Percentiles rank a stretch among this genome's conserved stretches.
phyloP scores from a whole-genome alignment of 148 eudicot species.

The Rhododendron mucronatum region DNA sequence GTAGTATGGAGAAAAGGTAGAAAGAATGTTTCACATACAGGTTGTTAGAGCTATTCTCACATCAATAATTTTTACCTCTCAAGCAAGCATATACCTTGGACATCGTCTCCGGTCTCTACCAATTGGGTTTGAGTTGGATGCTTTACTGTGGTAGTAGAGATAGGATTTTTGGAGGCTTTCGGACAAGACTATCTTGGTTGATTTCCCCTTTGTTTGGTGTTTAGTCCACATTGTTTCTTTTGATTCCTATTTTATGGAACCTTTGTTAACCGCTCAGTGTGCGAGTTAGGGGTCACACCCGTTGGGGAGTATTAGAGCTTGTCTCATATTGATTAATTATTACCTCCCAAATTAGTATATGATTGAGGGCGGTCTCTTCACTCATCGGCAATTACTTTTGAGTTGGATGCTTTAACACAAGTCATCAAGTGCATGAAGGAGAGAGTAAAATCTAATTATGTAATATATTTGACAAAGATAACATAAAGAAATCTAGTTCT shows the following conservation, averaged over 20 bases:
- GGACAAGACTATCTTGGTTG: background rate
- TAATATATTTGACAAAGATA: no score
- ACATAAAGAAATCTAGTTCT: background rate
- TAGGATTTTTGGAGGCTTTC: background rate
- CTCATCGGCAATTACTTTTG: background rate
- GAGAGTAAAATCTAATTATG: no score
- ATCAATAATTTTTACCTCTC: background rate
- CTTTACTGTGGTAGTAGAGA: background rate
- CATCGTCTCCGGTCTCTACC: background rate
- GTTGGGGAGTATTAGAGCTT: background rate
- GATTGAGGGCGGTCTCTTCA: background rate
- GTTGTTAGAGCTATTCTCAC: no score
- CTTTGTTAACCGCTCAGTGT: no score
- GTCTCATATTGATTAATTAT: background rate
- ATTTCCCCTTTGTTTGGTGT: background rate
- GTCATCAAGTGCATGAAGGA: no score
- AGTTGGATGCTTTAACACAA: no score
- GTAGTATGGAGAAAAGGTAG: background rate
- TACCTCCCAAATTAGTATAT: background rate
- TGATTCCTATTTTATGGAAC: no score
- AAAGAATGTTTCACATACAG: no score
- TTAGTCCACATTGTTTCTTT: background rate
- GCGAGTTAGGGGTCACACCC: background rate
- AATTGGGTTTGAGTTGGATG: background rate
- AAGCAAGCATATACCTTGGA: background rate